Conservation (phyloP, 2,329 filamentous ascomycete species). For the Penicillium sp. region DNA sequence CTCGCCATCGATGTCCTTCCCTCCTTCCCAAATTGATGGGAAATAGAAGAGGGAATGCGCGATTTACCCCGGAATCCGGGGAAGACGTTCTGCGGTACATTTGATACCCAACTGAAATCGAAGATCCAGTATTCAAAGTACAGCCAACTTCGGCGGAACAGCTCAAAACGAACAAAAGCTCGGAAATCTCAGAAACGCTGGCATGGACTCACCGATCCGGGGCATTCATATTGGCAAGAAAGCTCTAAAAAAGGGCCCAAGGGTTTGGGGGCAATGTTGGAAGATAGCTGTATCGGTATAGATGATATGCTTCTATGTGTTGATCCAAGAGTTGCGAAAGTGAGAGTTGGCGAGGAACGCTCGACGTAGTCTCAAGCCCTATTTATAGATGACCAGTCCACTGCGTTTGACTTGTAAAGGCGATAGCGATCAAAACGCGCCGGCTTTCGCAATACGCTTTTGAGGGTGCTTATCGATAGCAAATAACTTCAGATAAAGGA, state of each 20-base stretch:
- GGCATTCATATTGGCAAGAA: conserved; percentile 48
- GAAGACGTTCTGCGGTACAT: background rate
- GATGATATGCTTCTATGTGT: background rate
- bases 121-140: background rate
- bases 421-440: background rate
- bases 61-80: background rate
- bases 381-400: background rate
- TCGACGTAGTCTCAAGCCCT: background rate
- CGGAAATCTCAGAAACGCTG: background rate
- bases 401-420: background rate
- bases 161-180: background rate
- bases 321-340: background rate
- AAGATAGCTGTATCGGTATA: background rate
- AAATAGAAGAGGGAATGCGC: background rate
- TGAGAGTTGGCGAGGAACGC: background rate
- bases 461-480: background rate
- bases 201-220: conserved; percentile 40
- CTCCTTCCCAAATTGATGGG: background rate
- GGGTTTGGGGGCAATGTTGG: background rate
- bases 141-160: background rate
- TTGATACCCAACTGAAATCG: background rate
- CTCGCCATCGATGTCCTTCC: background rate
- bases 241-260: background rate
- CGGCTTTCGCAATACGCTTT: background rate
- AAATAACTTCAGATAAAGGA: background rate